Conservation (phyloP, 352 stramenopile species). For the Pythium graminicola region DNA sequence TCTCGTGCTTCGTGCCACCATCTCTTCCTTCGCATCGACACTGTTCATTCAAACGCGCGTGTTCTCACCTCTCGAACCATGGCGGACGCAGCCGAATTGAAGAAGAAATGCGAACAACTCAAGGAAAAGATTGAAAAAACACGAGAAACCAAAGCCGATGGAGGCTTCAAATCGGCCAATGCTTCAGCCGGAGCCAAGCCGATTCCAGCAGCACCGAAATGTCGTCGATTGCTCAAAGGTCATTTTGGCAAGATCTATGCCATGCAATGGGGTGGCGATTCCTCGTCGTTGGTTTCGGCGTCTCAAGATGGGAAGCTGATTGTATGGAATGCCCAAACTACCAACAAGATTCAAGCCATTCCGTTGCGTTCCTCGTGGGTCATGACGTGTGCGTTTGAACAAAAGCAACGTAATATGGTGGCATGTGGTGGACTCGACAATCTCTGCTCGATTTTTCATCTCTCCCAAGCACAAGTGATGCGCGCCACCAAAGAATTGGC, state of each 20-base stretch:
- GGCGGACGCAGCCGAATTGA: conserved; percentile 67
- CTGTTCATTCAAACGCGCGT: background rate
- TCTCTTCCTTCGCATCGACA: background rate
- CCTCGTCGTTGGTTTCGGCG: conserved; percentile 86
- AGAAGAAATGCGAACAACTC: conserved; percentile 84
- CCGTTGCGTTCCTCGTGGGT: conserved; percentile 97
- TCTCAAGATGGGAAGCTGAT: conserved; percentile 99
- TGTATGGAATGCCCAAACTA: conserved; percentile 97
- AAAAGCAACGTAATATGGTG: conserved; percentile 95
- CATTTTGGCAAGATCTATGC: conserved; percentile 99
- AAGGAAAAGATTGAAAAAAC: conserved; percentile 86
- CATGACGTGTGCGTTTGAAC: conserved; percentile 99
- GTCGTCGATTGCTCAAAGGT: conserved; percentile 93
- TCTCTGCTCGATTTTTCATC: conserved; percentile 98
- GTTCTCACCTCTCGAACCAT: conserved; percentile 27
- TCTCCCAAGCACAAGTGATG: conserved; percentile 87
- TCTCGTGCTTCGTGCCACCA: background rate
- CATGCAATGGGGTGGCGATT: conserved; percentile 96
- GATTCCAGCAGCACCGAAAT: conserved; percentile 86
- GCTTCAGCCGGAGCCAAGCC: conserved; percentile 55
- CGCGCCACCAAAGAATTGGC: conserved; percentile 93
- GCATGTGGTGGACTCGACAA: conserved; percentile 98
- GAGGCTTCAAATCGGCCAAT: conserved; percentile 66
- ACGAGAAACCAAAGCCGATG: conserved; percentile 66
- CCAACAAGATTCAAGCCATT: conserved; percentile 97